These are phyloP conservation scores for Dimargaris verticillata DNA, from an alignment of 192 early-diverging fungal genomes.

Conservation along the genomic window DNA sequence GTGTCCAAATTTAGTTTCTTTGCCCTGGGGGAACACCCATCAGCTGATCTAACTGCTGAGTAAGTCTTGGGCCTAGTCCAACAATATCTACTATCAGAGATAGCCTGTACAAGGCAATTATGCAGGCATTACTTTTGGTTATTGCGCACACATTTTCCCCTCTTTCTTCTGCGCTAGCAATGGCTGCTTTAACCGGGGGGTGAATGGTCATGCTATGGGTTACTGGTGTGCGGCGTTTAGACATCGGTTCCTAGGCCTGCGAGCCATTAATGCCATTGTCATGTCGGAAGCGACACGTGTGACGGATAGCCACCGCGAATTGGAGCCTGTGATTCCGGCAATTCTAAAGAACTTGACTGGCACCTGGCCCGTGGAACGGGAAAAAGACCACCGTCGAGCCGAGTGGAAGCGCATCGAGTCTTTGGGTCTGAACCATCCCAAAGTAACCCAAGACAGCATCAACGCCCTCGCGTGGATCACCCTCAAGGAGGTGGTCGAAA, in stretches of 20 bases:
- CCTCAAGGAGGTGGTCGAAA: slow-evolving; percentile 7
- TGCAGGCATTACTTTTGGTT: too few species aligned
- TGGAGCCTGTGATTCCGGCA: slow-evolving; percentile 19
- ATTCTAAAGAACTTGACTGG: slow-evolving; percentile 22
- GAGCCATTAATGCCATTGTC: slow-evolving; percentile 21
- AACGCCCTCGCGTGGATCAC: slow-evolving; percentile 5
- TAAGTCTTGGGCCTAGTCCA: too few species aligned
- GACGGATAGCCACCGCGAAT: slow-evolving; percentile 14
- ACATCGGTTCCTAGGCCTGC: slow-evolving; percentile 20
- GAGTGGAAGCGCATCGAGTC: slow-evolving; percentile 1
- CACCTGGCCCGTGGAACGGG: slow-evolving; percentile 6
- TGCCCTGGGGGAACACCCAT: neutral
- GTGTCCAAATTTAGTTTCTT: slow-evolving; percentile 18
- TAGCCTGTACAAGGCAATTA: too few species aligned
- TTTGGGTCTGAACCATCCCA: neutral
- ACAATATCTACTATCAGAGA: too few species aligned
- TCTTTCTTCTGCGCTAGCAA: too few species aligned
- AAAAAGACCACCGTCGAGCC: neutral
- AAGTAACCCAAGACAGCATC: neutral
- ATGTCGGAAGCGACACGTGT: slow-evolving; percentile 16
- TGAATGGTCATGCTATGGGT: too few species aligned
- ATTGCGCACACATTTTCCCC: too few species aligned
- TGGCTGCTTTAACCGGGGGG: too few species aligned
- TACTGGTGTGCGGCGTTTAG: too few species aligned
- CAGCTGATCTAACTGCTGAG: slow-evolving; percentile 26